A percentile compares a stretch with the other conserved stretches of the same genome.
Evolutionary conservation across 768 basidiomycete genomes (phyloP).

Genomic region (Agrocybe praecox): DNA sequence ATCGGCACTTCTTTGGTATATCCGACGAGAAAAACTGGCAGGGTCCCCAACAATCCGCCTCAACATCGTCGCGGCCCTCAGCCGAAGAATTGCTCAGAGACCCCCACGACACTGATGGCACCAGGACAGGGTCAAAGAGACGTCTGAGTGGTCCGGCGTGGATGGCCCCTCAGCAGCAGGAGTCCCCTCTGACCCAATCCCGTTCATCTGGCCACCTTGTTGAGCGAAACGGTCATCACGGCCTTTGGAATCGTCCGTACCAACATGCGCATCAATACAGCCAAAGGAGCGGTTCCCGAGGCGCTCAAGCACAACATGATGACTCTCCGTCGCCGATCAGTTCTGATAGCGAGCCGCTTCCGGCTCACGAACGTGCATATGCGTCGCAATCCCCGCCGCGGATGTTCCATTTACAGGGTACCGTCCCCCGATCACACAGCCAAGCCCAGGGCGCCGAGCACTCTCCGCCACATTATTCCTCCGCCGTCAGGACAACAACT

Average conservation of each 20-base stretch:
- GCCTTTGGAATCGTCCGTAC: slow-evolving; percentile 45
- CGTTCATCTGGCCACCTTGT: slow-evolving; percentile 46
- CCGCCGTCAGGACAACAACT: slow-evolving; percentile 27
- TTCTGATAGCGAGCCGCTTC: slow-evolving; percentile 61
- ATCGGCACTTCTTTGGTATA: slow-evolving; percentile 42
- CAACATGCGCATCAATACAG: slow-evolving; percentile 41
- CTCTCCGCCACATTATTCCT: slow-evolving; percentile 34
- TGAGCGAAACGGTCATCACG: slow-evolving; percentile 32
- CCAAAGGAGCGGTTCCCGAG: slow-evolving; percentile 20
- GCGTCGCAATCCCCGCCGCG: slow-evolving; percentile 35
- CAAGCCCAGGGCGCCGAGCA: slow-evolving; percentile 23
- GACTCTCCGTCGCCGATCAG: slow-evolving; percentile 73
- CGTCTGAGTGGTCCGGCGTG: slow-evolving; percentile 59
- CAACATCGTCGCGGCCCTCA: slow-evolving; percentile 15
- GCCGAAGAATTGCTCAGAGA: slow-evolving; percentile 14
- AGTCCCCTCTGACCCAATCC: slow-evolving; percentile 33
- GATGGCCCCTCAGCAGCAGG: slow-evolving; percentile 42
- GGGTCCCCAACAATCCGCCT: slow-evolving; percentile 11
- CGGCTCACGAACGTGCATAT: slow-evolving; percentile 29
- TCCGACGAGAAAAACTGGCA: slow-evolving; percentile 39
- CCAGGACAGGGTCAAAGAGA: slow-evolving; percentile 30
- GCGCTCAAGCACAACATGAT: slow-evolving; percentile 36
- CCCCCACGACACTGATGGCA: slow-evolving; percentile 10
- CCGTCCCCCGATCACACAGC: slow-evolving; percentile 14
- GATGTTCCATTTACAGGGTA: slow-evolving; percentile 30